phyloP scores from a whole-genome alignment of 2,329 filamentous ascomycete species.

The Triangularia setosa region DNA sequence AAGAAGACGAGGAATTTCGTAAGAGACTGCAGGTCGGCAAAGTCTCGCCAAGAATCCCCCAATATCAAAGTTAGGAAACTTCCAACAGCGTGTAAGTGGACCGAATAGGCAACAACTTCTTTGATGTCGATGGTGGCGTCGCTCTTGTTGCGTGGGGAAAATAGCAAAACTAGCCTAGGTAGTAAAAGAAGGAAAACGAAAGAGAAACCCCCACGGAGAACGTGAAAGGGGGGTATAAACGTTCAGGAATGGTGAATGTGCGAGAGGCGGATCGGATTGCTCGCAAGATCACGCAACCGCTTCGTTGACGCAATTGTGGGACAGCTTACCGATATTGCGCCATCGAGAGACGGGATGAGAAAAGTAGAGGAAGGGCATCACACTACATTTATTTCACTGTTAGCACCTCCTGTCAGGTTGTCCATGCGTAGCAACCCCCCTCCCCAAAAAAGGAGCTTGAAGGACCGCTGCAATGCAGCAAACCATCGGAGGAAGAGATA shows the following conservation, averaged over 20 bases:
- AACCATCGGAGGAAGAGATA: not conserved
- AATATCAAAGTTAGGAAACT: not conserved
- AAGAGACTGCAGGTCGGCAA: too few species aligned
- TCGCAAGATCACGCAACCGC: slow-evolving; percentile 21
- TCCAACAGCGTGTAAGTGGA: not conserved
- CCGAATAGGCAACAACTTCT: not conserved
- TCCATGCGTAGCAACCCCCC: not conserved
- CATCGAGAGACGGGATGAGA: slow-evolving; percentile 26
- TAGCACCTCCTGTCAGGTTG: not conserved
- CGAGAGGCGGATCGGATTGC: not conserved
- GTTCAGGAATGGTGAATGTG: not conserved
- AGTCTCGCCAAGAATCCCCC: not conserved
- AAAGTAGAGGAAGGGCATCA: slow-evolving; percentile 6
- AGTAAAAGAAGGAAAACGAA: not conserved
- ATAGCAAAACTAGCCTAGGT: not conserved
- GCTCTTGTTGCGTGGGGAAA: not conserved
- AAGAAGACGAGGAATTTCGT: not conserved
- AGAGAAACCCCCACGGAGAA: slow-evolving; percentile 2
- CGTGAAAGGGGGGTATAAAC: not conserved
- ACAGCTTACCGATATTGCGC: slow-evolving; percentile 22
- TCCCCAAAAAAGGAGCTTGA: not conserved
- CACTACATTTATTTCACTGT: slow-evolving; percentile 13
- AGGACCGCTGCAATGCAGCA: not conserved
- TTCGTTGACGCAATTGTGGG: slow-evolving; percentile 14
- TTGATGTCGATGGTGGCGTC: not conserved